Base-by-base conservation (phyloP, 2,329 filamentous ascomycete species). In the Xylaria multiplex region DNA sequence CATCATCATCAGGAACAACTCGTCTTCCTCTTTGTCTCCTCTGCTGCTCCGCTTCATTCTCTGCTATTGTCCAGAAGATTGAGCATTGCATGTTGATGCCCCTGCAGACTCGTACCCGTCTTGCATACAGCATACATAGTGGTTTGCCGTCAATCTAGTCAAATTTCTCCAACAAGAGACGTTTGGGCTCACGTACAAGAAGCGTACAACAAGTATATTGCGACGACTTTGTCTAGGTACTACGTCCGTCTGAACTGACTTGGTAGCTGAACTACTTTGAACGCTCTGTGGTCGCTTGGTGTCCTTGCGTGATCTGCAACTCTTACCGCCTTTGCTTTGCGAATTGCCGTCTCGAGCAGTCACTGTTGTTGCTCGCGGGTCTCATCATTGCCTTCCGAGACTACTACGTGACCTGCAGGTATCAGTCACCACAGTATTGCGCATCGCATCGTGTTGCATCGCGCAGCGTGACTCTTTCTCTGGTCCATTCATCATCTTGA, bases 231-330 rank as follows among this genome's bases (percentile, higher is more conserved):
- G 11, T 13, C 37, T 40, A 14, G 37, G 37, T 40, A 40, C 37
- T 60, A 24, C 57, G 42, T 59, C 55, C 40, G 42, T 45, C 57
- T 69, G 48, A 53, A 60, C 60, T 69, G 58, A 64, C 63, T 64
- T 65, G 63, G 66, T 69, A 66, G 60, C 64, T 70, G 61, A 67
- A 53, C 58, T 66, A 35, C 58, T 53, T 59, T 62, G 62, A 65
- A 50, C 65, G 58, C 65, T 57, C 59, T 64, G 62, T 68, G 59
- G 52, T 61, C 52, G 65, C 59, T 68, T 68, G 62, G 49, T 68
- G 62, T 45, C 61, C 35, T 52, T 61, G 59, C 62, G 62, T 69
- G 57, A 69, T 64, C 65, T 67, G 58, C 59, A 63, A 58, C 48
- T 37, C 32, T n/a, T 50, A 24, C 49, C 40, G 50, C 59, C 50